A percentile compares a stretch with the other conserved stretches of the same genome.
Evolutionary conservation across 1,284 basidiomycete species (phyloP).

Genomic region (Ceratobasidium sp.): DNA sequence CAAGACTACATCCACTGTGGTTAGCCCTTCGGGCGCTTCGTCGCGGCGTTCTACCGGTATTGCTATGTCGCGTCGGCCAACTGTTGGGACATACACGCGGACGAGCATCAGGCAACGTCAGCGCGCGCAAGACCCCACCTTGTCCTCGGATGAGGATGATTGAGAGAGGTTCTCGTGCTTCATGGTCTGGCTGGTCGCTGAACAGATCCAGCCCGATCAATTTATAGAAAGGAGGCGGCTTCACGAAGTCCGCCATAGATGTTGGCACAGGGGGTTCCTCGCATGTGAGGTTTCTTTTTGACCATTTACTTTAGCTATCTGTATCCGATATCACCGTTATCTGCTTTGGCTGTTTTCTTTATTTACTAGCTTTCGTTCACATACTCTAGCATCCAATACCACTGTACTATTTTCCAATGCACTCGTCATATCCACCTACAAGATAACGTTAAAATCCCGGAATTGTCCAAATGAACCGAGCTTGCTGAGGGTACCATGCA

Average conservation of each 20-base stretch:
- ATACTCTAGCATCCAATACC: not conserved
- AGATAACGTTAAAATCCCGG: not conserved
- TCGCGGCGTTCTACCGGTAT: conserved; percentile 30
- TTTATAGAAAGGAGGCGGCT: not conserved
- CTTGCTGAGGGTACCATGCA: not conserved
- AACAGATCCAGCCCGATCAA: not conserved
- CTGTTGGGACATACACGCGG: conserved; percentile 31
- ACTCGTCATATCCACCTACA: not conserved
- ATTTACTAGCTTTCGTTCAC: not conserved
- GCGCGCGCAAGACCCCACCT: conserved; percentile 38
- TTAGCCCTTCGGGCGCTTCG: conserved; percentile 19
- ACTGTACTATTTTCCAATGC: not conserved
- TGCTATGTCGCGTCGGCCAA: conserved; percentile 22
- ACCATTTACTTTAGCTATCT: not conserved
- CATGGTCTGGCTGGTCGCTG: not conserved
- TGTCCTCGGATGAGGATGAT: conserved; percentile 30
- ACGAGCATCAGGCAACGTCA: conserved; percentile 23
- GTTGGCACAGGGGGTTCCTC: not conserved
- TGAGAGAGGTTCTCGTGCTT: not conserved
- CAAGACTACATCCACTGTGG: conserved; percentile 32
- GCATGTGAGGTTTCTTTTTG: not conserved
- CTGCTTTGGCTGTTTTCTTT: not conserved
- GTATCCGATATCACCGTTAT: not conserved
- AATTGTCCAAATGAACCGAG: too few relatives aligned
- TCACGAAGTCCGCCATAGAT: not conserved